These are phyloP conservation scores for Asterochloris erici DNA, from an alignment of 139 green algal species.

Conservation along the genomic window DNA sequence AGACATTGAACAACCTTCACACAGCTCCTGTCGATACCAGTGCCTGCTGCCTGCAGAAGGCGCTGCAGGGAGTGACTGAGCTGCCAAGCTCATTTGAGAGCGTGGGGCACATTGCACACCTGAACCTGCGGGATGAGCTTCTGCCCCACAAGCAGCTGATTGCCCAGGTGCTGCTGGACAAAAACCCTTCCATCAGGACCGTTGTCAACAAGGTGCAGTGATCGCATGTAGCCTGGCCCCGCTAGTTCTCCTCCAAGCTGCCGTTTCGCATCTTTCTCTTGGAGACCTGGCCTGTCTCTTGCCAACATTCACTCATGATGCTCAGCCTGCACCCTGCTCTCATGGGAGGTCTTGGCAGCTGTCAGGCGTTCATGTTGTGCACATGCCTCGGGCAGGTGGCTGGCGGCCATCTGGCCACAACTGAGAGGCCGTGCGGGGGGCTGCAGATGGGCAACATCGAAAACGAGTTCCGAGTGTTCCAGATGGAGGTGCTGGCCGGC, in stretches of 20 bases:
- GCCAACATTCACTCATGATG: background rate
- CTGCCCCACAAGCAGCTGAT: slow-evolving; percentile 81
- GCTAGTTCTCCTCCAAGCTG: too few relatives aligned
- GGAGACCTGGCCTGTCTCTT: background rate
- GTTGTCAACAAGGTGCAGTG: slow-evolving; percentile 91
- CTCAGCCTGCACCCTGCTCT: too few relatives aligned
- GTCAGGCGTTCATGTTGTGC: background rate
- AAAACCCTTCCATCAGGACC: slow-evolving; percentile 86
- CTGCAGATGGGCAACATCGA: slow-evolving; percentile 78
- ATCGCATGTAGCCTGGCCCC: background rate
- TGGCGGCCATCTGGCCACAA: background rate
- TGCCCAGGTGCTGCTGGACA: slow-evolving; percentile 88
- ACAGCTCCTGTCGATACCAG: background rate
- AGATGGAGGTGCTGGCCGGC: slow-evolving; percentile 93
- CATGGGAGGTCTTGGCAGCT: background rate
- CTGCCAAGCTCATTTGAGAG: slow-evolving; percentile 90
- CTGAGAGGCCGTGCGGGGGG: background rate
- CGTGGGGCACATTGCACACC: slow-evolving; percentile 93
- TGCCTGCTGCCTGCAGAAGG: slow-evolving; percentile 37
- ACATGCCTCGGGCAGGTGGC: background rate
- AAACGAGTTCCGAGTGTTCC: slow-evolving; percentile 92
- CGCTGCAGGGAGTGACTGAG: slow-evolving; percentile 79
- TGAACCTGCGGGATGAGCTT: slow-evolving; percentile 90
- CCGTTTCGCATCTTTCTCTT: too few relatives aligned
- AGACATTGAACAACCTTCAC: background rate